A percentile compares a stretch with the other conserved stretches of the same genome.
These are phyloP conservation scores for Fragilaria crotonensis DNA, from an alignment of 108 stramenopile species.

Conservation along the genomic window DNA sequence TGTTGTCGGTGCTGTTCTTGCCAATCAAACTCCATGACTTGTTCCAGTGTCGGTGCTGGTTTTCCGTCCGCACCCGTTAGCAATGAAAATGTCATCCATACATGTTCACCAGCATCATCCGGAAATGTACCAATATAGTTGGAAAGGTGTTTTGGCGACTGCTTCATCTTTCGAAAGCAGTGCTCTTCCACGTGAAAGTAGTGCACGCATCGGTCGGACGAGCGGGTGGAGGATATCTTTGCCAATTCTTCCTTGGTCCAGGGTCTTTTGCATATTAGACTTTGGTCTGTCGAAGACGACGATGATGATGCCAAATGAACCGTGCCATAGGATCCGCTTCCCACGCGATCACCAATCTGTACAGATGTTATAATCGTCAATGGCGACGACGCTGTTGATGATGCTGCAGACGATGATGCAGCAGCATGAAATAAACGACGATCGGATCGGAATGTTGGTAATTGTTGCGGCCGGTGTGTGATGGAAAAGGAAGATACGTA, in stretches of 20 bases:
- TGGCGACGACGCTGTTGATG: no score
- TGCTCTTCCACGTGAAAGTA: constrained; percentile 72
- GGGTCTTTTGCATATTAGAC: constrained; percentile 59
- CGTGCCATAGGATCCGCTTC: constrained; percentile 56
- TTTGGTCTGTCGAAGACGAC: constrained; percentile 2
- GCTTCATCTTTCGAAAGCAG: constrained; percentile 52
- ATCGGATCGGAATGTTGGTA: no score
- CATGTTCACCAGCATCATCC: constrained; percentile 29
- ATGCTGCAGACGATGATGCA: no score
- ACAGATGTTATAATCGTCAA: constrained; percentile 4
- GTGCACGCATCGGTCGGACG: constrained; percentile 43
- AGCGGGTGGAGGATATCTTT: constrained; percentile 9
- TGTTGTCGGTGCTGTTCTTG: constrained; percentile 18
- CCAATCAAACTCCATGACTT: constrained; percentile 49
- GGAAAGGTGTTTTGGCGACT: constrained; percentile 25
- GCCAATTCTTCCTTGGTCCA: constrained; percentile 53
- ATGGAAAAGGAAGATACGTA: no score
- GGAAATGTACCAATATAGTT: constrained; percentile 19
- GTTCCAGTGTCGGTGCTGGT: constrained; percentile 42
- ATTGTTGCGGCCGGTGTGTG: no score
- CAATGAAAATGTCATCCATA: constrained; percentile 67
- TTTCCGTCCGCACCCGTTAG: constrained; percentile 14
- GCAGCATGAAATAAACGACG: no score
- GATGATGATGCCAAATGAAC: no score
- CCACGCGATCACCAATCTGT: constrained; percentile 32